phyloP scores from a whole-genome alignment of 768 basidiomycete species.

The Dioszegia crocea region DNA sequence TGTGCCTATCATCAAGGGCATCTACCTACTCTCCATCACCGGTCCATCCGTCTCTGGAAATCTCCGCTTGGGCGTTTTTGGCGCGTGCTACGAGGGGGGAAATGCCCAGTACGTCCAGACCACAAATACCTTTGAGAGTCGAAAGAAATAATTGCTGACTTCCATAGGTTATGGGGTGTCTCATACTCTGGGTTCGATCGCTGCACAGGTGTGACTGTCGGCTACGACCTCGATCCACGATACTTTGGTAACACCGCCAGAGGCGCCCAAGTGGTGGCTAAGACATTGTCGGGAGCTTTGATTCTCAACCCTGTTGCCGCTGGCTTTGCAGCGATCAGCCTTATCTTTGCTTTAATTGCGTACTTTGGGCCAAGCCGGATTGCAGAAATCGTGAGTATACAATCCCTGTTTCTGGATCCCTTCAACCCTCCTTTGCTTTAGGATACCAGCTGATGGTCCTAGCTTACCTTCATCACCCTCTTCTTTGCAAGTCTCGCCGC shows the following conservation, averaged over 20 bases:
- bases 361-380: constrained; percentile 32
- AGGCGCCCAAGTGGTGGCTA: constrained; percentile 11
- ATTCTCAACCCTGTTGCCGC: constrained; percentile 37
- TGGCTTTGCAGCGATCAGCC: constrained; percentile 33
- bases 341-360: constrained; percentile 39
- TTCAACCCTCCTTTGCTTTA: too few species aligned
- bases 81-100: constrained; percentile 61
- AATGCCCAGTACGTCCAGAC: constrained; percentile 16
- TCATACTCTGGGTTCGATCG: constrained; percentile 50
- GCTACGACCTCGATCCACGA: constrained; percentile 62
- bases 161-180: constrained; percentile 55
- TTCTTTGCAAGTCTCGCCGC: constrained; percentile 20
- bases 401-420: background rate
- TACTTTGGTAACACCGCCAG: constrained; percentile 52
- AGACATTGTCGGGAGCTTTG: constrained; percentile 26
- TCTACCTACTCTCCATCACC: constrained; percentile 56
- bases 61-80: constrained; percentile 78
- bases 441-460: constrained; percentile 1
- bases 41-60: constrained; percentile 36
- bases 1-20: constrained; percentile 65
- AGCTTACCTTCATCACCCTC: constrained; percentile 36
- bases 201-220: constrained; percentile 65
- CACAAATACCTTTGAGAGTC: too few species aligned
- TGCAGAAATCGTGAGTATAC: constrained; percentile 33
- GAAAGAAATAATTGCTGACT: too few species aligned